Conservation (phyloP, 139 green algal genomes). For the Chlamydomonas eustigma region DNA sequence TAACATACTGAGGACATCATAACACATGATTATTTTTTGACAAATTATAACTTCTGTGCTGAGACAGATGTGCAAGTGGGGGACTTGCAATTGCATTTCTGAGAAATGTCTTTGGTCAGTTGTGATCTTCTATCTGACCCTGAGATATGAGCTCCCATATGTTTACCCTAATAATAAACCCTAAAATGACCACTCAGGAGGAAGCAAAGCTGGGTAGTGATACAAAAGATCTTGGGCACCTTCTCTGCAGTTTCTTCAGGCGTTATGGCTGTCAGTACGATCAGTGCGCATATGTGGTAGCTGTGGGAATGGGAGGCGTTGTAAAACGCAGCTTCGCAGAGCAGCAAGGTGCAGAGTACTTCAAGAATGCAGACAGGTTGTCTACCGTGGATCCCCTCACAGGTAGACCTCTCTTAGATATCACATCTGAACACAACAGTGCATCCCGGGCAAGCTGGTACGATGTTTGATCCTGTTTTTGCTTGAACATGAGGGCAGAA, state of each 20-base stretch:
- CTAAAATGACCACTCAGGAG: slow-evolving; percentile 8
- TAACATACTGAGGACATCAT: too few species aligned
- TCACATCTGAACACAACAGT: not conserved
- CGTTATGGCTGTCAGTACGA: not conserved
- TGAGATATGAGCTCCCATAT: too few species aligned
- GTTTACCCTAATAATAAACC: too few species aligned
- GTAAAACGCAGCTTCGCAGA: not conserved
- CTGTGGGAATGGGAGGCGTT: not conserved
- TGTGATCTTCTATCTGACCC: too few species aligned
- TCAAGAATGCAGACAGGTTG: not conserved
- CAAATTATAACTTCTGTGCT: too few species aligned
- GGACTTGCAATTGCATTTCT: too few species aligned
- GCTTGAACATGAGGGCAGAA: not conserved
- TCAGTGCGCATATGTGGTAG: slow-evolving; percentile 2
- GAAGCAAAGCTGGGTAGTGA: not conserved
- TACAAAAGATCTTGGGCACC: not conserved
- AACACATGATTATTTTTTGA: too few species aligned
- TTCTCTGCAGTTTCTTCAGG: not conserved
- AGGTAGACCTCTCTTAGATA: not conserved
- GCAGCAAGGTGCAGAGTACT: not conserved
- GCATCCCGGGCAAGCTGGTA: not conserved
- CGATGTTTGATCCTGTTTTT: not conserved
- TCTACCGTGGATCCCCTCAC: not conserved
- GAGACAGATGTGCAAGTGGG: too few species aligned
- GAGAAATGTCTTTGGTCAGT: too few species aligned